Base-by-base conservation (phyloP, 148 eudicot species). In the Pharnaceum exiguum region DNA sequence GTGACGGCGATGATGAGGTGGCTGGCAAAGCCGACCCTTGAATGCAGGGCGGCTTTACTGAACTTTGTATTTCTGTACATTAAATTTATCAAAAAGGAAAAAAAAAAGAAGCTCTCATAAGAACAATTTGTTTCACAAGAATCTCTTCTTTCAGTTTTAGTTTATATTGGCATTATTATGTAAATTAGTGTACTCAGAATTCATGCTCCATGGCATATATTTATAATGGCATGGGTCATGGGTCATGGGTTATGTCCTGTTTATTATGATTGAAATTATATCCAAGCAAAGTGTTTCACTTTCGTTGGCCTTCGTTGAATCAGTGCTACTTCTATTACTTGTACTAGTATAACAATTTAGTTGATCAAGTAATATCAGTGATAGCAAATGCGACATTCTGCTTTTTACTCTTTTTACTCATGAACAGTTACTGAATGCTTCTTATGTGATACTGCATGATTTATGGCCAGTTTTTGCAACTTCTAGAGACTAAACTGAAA, bases 11-110 rank as follows among this genome's bases (percentile, higher is more conserved):
- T 32, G 94, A 89, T 62, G 85, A 72, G 12, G 64, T 83, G 45
- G 83, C 66, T 3, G 94, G 94, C 43, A 69, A 76, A 31, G 80
- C 72, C 37, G 93, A 82, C 71, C 93, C 86, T 62, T 75, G 63
- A 70, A 40, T 10, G 1, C 12, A 24, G 25, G 17, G n/a, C 38
- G 7, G 9, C 43, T 19, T 15, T 15, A 11, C 26, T 63, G 24
- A 43, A 48, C 74, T 40, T 30, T 35, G 45, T 57, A 25, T 55
- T 7, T n/a, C 19, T 69, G 55, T 62, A 55, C 51, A 57, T 48
- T 42, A 22, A 18, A 47, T 22, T n/a, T 33, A 27, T 9, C 6
- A 33, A 43, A 51, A 52, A 50, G 23, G 2, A 39, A 42, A 54
- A 33, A 37, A 50, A 50, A 18, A 51, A 11, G 46, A 55, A 44